Percentiles rank a stretch among this genome's conserved stretches.
Evolutionary conservation across 208 protist genomes (phyloP).

Genomic region (Acanthamoeba royreba): DNA sequence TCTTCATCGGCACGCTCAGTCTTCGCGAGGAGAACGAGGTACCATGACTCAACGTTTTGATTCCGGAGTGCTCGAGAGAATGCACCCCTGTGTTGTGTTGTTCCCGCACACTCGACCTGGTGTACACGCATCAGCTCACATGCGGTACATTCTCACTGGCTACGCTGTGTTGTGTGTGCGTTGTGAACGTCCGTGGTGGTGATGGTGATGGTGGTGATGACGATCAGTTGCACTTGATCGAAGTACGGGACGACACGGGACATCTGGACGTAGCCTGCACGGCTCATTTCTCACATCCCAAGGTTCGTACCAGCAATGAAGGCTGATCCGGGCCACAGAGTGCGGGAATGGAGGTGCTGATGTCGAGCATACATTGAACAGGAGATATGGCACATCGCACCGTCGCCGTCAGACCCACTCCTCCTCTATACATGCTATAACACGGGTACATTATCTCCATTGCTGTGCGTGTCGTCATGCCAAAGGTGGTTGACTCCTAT

Average conservation of each 20-base stretch:
- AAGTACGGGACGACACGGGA: background rate
- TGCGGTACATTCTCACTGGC: background rate
- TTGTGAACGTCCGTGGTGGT: too few species aligned
- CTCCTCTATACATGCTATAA: slow-evolving; percentile 17
- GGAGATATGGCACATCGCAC: background rate
- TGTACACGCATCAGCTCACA: background rate
- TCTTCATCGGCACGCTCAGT: background rate
- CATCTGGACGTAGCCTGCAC: background rate
- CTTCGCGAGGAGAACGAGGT: slow-evolving; percentile 39
- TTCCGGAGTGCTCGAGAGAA: too few species aligned
- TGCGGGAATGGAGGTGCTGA: too few species aligned
- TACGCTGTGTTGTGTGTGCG: background rate
- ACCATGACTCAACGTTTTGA: too few species aligned
- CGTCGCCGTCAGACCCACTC: background rate
- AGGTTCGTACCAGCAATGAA: background rate
- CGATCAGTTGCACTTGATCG: slow-evolving; percentile 1
- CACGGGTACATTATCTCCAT: too few species aligned
- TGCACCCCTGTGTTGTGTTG: too few species aligned
- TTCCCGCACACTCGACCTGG: too few species aligned
- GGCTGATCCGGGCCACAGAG: too few species aligned
- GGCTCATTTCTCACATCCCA: background rate
- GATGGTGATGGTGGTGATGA: too few species aligned
- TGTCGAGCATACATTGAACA: too few species aligned
- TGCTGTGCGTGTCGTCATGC: too few species aligned
- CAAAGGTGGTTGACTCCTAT: too few species aligned